These are phyloP conservation scores for Kalanchoe fedtschenkoi DNA, from an alignment of 164 flowering plant genomes.

Conservation along the genomic window DNA sequence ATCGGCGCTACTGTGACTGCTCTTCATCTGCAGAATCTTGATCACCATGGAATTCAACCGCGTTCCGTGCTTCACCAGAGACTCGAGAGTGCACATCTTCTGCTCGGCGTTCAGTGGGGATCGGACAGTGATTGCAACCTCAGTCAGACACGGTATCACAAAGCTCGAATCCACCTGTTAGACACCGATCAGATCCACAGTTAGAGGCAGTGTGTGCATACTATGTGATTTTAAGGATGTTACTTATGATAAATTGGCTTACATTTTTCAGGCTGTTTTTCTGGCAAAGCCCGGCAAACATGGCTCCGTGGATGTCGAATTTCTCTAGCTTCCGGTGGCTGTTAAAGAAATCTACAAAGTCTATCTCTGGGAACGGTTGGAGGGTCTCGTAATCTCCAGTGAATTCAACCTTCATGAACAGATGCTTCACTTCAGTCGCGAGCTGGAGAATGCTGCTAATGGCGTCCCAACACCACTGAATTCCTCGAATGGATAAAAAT, in stretches of 20 bases:
- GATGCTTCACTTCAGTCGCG: slow-evolving; percentile 70
- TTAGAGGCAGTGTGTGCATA: background rate
- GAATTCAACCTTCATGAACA: slow-evolving; percentile 82
- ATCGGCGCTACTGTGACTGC: slow-evolving; percentile 64
- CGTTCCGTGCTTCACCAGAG: slow-evolving; percentile 51
- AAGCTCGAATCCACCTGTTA: slow-evolving; percentile 58
- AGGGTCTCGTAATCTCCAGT: slow-evolving; percentile 54
- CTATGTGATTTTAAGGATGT: background rate
- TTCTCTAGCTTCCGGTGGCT: slow-evolving; percentile 54
- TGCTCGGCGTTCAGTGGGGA: slow-evolving; percentile 88
- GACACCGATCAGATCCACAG: background rate
- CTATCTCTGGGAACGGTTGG: slow-evolving; percentile 73
- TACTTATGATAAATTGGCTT: slow-evolving; percentile 9
- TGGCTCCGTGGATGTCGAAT: slow-evolving; percentile 86
- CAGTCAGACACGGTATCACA: slow-evolving; percentile 60
- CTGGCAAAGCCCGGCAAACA: slow-evolving; percentile 93
- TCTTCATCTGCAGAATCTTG: slow-evolving; percentile 78
- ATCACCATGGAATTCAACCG: slow-evolving; percentile 48
- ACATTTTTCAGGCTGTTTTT: slow-evolving; percentile 79
- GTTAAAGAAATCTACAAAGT: slow-evolving; percentile 75
- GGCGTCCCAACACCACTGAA: slow-evolving; percentile 91
- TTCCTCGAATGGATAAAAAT: slow-evolving; percentile 55
- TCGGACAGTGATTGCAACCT: slow-evolving; percentile 55
- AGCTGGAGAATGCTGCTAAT: slow-evolving; percentile 52
- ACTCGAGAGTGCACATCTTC: slow-evolving; percentile 72